Evolutionary conservation across 1,284 basidiomycete species (phyloP).

Genomic region (Xerocomus minutiporus): DNA sequence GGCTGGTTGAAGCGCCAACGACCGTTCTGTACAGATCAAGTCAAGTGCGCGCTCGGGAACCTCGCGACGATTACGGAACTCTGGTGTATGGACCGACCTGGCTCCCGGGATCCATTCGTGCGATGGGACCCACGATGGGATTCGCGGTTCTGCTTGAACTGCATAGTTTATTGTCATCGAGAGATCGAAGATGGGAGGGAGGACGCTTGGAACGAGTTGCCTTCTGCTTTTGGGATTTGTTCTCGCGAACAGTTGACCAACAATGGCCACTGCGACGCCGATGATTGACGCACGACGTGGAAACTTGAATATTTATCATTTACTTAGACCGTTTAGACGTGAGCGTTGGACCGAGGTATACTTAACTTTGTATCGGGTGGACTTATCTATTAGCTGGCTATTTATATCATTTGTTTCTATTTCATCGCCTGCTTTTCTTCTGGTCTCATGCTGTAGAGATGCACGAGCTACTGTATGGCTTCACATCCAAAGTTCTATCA

Average conservation of each 20-base stretch:
- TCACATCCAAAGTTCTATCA: background rate
- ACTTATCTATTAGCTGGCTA: background rate
- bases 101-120: constrained; percentile 22
- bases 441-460: background rate
- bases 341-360: background rate
- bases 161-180: constrained; percentile 22
- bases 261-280: constrained; percentile 6
- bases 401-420: background rate
- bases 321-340: constrained; percentile 6
- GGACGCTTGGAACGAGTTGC: constrained; percentile 22
- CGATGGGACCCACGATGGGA: constrained; percentile 25
- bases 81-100: constrained; percentile 18
- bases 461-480: background rate
- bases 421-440: background rate
- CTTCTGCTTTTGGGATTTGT: constrained; percentile 21
- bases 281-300: constrained; percentile 2
- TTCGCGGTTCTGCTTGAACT: constrained; percentile 21
- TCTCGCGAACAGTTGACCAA: constrained; percentile 15
- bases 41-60: constrained; percentile 21
- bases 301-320: constrained; percentile 1
- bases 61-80: constrained; percentile 20
- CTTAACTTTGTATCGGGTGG: background rate
- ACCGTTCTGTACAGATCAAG: constrained; percentile 18
- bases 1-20: constrained; percentile 17
- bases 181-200: constrained; percentile 27